Evolutionary conservation across 208 protist species (phyloP).

Genomic region (Eutreptiella sp.): DNA sequence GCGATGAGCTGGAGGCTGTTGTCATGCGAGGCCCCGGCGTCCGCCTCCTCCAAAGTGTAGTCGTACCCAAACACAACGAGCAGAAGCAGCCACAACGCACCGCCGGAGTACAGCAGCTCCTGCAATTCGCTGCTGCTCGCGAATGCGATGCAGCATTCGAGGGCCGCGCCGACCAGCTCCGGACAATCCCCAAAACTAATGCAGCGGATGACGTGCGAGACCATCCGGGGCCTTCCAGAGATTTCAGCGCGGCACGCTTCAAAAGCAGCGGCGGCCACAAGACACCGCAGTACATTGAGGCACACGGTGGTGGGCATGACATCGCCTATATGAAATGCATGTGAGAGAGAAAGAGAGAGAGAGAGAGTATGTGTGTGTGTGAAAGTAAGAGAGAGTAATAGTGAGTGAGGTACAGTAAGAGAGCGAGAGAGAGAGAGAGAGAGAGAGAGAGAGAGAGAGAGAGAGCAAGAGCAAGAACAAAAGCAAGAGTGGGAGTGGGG

Average conservation of each 20-base stretch:
- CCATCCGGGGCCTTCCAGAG: conserved; percentile 42
- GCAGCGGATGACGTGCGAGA: conserved; percentile 51
- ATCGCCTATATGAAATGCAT: too few species aligned
- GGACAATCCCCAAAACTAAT: conserved; percentile 54
- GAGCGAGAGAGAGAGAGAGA: too few species aligned
- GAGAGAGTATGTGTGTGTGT: too few species aligned
- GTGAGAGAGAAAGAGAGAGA: too few species aligned
- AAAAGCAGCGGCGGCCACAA: conserved; percentile 59
- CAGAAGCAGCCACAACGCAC: conserved; percentile 74
- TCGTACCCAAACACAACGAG: conserved; percentile 77
- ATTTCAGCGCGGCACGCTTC: conserved; percentile 60
- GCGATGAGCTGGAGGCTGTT: conserved; percentile 68
- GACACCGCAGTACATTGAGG: conserved; percentile 43
- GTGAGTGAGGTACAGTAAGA: too few species aligned
- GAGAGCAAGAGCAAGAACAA: too few species aligned
- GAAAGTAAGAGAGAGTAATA: too few species aligned
- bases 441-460: too few species aligned
- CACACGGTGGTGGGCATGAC: too few species aligned
- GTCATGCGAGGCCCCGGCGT: conserved; percentile 51
- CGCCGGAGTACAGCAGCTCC: conserved; percentile 47
- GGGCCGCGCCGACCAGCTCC: conserved; percentile 55
- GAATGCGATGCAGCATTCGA: conserved; percentile 59
- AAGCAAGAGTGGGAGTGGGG: too few species aligned
- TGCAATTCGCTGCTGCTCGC: conserved; percentile 57
- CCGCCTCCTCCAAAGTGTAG: conserved; percentile 65